Evolutionary conservation across 768 basidiomycete species (phyloP).

Genomic region (Boletellus emodensis): DNA sequence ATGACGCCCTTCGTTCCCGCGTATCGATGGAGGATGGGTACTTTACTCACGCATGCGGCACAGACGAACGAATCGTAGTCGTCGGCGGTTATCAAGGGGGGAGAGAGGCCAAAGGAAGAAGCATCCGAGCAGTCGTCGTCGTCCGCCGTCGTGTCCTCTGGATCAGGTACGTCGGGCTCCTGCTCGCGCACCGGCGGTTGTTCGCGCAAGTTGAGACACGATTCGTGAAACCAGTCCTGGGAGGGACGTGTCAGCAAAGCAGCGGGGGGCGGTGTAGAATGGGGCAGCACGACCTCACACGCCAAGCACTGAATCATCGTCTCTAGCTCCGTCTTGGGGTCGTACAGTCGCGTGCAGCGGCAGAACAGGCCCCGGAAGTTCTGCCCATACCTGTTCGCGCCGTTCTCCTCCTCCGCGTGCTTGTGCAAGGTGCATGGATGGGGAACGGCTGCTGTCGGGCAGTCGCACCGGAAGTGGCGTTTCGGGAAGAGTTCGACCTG

Average conservation of each 20-base stretch:
- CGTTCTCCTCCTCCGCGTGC: constrained; percentile 50
- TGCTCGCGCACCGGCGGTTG: constrained; percentile 49
- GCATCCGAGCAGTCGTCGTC: constrained; percentile 56
- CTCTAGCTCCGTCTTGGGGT: constrained; percentile 68
- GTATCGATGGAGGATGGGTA: constrained; percentile 50
- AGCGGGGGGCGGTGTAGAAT: not conserved
- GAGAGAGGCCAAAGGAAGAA: constrained; percentile 63
- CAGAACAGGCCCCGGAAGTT: constrained; percentile 75
- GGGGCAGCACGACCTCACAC: constrained; percentile 58
- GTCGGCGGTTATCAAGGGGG: constrained; percentile 58
- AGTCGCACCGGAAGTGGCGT: constrained; percentile 79
- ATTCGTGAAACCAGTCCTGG: constrained; percentile 91
- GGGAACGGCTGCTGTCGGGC: constrained; percentile 61
- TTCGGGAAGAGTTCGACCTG: constrained; percentile 88
- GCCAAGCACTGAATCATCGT: constrained; percentile 87
- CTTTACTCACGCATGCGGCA: constrained; percentile 57
- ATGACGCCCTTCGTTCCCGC: constrained; percentile 67
- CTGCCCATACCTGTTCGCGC: constrained; percentile 61
- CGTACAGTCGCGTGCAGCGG: constrained; percentile 68
- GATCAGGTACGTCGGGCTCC: constrained; percentile 22
- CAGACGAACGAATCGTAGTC: constrained; percentile 80
- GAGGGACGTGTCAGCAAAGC: constrained; percentile 7
- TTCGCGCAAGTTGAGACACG: constrained; percentile 76
- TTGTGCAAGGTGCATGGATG: constrained; percentile 65
- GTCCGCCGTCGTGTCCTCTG: constrained; percentile 12